Base-by-base conservation (phyloP, 495 filamentous ascomycete species). In the Neurospora sp. region DNA sequence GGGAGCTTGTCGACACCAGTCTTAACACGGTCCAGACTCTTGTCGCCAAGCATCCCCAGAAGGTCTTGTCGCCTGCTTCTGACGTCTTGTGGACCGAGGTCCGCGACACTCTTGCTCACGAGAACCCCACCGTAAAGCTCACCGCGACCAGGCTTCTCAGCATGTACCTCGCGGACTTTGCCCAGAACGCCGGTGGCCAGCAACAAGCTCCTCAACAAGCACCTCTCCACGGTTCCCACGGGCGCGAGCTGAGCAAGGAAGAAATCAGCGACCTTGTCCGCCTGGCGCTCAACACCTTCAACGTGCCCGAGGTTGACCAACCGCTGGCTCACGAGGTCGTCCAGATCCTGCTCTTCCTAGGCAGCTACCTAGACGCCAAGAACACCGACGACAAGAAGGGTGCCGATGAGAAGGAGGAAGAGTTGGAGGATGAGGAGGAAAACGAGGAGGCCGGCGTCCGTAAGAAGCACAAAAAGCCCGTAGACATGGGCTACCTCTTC, bases 1-100 rank as follows among this genome's bases (percentile, higher is more conserved):
- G 91, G 88, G 92, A 97, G 78, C 83, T 94, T n/a, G 85, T 96
- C 18, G 91, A 93, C 77, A 91, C 89, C 48, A 84, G 92, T 8
- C 85, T 97, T 18, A 88, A 90, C 71, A 85, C 91, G 1, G 86
- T 91, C 72, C 83, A 86, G 3, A 92, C 91, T 68, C 82, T 97
- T 35, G 88, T 88, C 72, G 88, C 91, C 71, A 85, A 86, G 9
- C 88, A 90, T 31, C 90, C 94, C 9, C 76, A 85, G 4, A 80
- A 84, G 69, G 85, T 89, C 0, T 85, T 98, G 61, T 84, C 89
- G 5, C 77, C 85, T 8, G 82, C 86, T 0, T 85, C 84, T 27
- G 80, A 85, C 41, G 72, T 81, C 39, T 82, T 94, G 37, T 99
- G 96, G 96, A 76, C 79, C 5, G 80, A 83, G 4, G 84, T 94